Percentiles rank a stretch among this genome's conserved stretches.
phyloP scores from a whole-genome alignment of 306 rosid genomes.

The Fragaria nilgerrensis region DNA sequence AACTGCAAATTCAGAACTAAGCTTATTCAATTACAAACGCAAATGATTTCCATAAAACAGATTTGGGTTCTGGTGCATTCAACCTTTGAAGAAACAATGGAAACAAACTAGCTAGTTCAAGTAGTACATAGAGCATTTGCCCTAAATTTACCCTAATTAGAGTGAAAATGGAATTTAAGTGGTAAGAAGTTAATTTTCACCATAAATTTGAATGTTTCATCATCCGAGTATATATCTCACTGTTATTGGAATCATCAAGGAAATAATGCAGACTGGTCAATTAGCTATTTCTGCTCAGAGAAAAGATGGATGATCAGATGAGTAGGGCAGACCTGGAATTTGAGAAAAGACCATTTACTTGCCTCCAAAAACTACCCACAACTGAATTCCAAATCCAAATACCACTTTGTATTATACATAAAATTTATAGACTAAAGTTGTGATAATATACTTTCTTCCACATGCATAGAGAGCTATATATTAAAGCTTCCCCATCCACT shows the following conservation, averaged over 20 bases:
- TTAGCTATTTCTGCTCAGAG: not conserved
- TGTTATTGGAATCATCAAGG: conserved; percentile 33
- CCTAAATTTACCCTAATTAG: not conserved
- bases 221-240: not conserved
- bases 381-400: conserved; percentile 27
- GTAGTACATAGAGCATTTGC: not conserved
- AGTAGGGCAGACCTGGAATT: conserved; percentile 4
- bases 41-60: not conserved
- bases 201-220: conserved; percentile 14
- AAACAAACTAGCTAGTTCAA: not conserved
- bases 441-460: conserved; percentile 1
- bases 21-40: not conserved
- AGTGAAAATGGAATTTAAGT: not conserved
- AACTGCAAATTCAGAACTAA: not conserved
- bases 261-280: conserved; percentile 41
- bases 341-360: conserved; percentile 16
- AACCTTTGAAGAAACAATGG: not conserved
- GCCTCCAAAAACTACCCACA: conserved; percentile 27
- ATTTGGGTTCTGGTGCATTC: not conserved
- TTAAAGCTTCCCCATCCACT: conserved; percentile 23
- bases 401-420: conserved; percentile 2
- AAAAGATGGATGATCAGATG: conserved; percentile 1
- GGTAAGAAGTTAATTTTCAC: not conserved
- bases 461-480: conserved; percentile 23
- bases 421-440: not conserved